Conservation (phyloP, 2,329 filamentous ascomycete species). For the Magnaporthiopsis poae region DNA sequence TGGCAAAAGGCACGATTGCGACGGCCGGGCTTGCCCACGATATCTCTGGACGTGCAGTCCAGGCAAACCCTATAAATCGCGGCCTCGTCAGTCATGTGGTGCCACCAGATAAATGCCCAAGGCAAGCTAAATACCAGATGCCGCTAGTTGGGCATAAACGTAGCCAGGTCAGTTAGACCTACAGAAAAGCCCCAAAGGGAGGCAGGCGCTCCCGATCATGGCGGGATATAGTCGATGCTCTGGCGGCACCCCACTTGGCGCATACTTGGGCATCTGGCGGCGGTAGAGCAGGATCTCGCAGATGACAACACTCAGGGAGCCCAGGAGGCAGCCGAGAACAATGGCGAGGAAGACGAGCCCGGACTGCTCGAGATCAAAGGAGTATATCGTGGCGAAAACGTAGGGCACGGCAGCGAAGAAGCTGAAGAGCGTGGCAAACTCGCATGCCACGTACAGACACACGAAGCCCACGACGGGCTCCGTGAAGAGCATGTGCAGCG, state of each 20-base stretch:
- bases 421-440: constrained; percentile 42
- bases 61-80: constrained; percentile 34
- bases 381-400: constrained; percentile 35
- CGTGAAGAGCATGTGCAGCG: constrained; percentile 47
- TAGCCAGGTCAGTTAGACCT: not conserved
- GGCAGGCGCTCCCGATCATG: constrained; percentile 45
- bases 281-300: constrained; percentile 35
- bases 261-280: constrained; percentile 22
- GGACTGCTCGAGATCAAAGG: constrained; percentile 31
- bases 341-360: constrained; percentile 37
- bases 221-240: constrained; percentile 50
- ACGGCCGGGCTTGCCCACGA: constrained; percentile 42
- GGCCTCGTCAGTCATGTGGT: too few species aligned
- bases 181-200: constrained; percentile 47
- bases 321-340: constrained; percentile 35
- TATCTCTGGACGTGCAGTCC: constrained; percentile 36
- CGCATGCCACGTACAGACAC: constrained; percentile 39
- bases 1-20: constrained; percentile 46
- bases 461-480: constrained; percentile 54
- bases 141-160: too few species aligned
- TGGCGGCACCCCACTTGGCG: constrained; percentile 31
- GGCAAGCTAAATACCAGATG: not conserved
- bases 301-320: constrained; percentile 28
- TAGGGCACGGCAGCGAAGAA: constrained; percentile 44
- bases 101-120: not conserved